Evolutionary conservation across 2,329 filamentous ascomycete species (phyloP), one percentile per base, ranked within the genome.

Genomic region (Tolypocladium tropicale): DNA sequence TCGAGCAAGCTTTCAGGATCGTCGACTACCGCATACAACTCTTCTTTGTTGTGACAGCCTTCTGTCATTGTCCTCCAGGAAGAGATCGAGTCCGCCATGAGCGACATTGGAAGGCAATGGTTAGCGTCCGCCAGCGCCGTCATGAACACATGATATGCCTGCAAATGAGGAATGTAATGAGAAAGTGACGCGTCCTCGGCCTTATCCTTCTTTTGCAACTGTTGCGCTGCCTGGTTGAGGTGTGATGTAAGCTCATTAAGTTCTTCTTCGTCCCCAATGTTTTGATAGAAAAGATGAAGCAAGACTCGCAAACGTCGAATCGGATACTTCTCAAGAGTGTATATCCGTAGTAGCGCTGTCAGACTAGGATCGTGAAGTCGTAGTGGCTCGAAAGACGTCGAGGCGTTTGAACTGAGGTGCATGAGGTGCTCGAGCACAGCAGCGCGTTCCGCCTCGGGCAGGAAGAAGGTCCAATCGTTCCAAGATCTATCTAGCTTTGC

Each of bases 351-450:
- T 11, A 84, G 65, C 1, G 74, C 69, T 37, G 75, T 72, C 12
- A 81, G 70, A 14, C 71, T 73, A 2, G 76, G 67, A 53, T 80
- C 75, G 6, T 76, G 70, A 18, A 79, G 66, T 10, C 71, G 71
- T 28, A 74, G 64, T 4, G 68, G 70, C 32, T 68, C 64, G 6
- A 65, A 67, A 7, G 67, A 68, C 3, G 65, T 63, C 9, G 70
- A 64, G 14, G 69, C 65, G 4, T 73, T 68, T 23, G 74, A 65
- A 50, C 77, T 74, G 43, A 80, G 74, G 53, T 81, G 74, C 48
- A 87, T 67, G 33, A 84, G 73, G 62, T 86, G 79, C 60, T 88
- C 83, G 21, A 87, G 71, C 1, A 82, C 78, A 2, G 82, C 80
- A 10, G 76, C 78, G 57, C 78, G 80, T 67, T 81, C 80, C 6